Evolutionary conservation across 2,329 filamentous ascomycete species (phyloP), one percentile per base, ranked within the genome.

Genomic region (Pseudogymnoascus pannorum): DNA sequence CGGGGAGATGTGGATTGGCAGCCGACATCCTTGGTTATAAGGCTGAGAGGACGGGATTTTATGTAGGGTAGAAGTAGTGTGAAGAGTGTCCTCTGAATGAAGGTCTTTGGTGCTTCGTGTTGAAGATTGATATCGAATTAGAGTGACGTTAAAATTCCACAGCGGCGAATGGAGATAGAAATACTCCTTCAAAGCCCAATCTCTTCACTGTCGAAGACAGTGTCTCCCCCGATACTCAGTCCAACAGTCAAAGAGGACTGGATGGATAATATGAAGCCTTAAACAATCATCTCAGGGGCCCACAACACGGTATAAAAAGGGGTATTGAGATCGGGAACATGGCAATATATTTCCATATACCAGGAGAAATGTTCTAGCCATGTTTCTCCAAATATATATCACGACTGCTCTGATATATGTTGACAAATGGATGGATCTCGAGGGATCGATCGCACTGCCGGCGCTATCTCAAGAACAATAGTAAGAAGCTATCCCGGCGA

Each of bases 401-500:
- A 54, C 31, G 44, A n/a, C 26, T 2, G 44, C 44, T 31, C 24
- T 31, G 44, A 54, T 54, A 54, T 18, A 54, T 31, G 44, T 12
- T 54, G 26, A n/a, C 12, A 31, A 54, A 31, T 54, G 31, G 26
- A 18, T 31, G n/a, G 9, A 51, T 51, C 44, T 51, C 44, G 24
- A 54, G 44, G 26, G 44, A 31, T 54, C 44, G 44, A 54, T 54
- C 44, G 44, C n/a, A 54, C 12, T 54, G 44, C 44, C 44, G 44
- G 44, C 44, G 44, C 44, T 54, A 51, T 51, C 44, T 51, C 44
- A 11, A 51, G 44, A 51, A 51, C 44, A 51, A 51, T 51, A 51
- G 44, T 51, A 51, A 51, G 44, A 51, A 51, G 44, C 24, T 51
- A 31, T 31, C 24, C 44, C 26, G 44, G 8, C 24, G 44, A 31